Conservation (phyloP, 768 basidiomycete species). For the Gymnopilus junonius region DNA sequence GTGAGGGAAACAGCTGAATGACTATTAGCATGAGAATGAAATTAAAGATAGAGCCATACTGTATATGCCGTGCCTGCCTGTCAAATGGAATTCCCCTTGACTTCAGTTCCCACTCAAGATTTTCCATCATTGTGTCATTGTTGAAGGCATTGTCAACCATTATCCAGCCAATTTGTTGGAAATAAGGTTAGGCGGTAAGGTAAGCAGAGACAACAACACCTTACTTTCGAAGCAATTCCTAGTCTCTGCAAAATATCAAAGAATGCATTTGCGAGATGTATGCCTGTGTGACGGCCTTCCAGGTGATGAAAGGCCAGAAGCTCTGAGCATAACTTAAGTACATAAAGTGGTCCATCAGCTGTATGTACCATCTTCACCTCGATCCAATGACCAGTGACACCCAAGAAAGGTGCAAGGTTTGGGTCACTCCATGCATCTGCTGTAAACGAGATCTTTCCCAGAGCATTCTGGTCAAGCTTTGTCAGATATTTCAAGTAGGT, state of each 20-base stretch:
- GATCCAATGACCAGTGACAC: conserved; percentile 47
- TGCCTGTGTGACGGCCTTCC: conserved; percentile 40
- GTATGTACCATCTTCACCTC: conserved; percentile 1
- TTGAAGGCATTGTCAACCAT: background rate
- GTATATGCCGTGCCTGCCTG: background rate
- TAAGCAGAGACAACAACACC: no score
- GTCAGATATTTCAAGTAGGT: no score
- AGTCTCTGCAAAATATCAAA: conserved; percentile 7
- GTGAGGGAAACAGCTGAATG: background rate
- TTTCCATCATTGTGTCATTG: background rate
- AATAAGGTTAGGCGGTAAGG: no score
- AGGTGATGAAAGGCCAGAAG: conserved; percentile 42
- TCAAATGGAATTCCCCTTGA: background rate
- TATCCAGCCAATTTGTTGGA: background rate
- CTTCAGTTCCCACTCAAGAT: background rate
- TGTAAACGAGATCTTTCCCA: conserved; percentile 38
- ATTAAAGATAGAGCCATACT: background rate
- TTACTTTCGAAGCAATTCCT: no score
- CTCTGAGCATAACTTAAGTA: conserved; percentile 32
- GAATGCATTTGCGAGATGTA: conserved; percentile 38
- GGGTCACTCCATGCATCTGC: conserved; percentile 41
- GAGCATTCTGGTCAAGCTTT: background rate
- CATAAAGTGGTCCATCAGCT: conserved; percentile 21
- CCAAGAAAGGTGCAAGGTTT: conserved; percentile 43
- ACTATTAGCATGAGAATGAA: background rate